Evolutionary conservation across 768 basidiomycete genomes (phyloP).

Genomic region (Mycena galericulata): DNA sequence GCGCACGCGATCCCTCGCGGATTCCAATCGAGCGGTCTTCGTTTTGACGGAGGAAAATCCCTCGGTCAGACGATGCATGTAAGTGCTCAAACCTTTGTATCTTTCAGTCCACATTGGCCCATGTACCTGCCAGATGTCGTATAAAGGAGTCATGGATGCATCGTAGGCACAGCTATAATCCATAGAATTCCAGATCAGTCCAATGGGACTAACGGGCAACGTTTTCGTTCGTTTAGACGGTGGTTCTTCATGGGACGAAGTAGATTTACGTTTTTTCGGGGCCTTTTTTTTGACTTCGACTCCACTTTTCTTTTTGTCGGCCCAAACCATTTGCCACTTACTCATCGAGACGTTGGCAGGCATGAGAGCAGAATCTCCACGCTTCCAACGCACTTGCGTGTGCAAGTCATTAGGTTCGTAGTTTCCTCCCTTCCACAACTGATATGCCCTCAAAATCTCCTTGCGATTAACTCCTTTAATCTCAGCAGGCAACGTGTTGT

Average conservation of each 20-base stretch:
- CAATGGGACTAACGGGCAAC: background rate
- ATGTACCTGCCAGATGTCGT: background rate
- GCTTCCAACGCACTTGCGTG: background rate
- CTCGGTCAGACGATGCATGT: background rate
- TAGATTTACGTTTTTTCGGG: too few relatives aligned
- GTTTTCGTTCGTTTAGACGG: too few relatives aligned
- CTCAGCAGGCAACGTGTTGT: slow-evolving; percentile 27
- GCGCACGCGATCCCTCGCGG: background rate
- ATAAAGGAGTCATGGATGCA: slow-evolving; percentile 38
- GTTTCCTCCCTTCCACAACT: slow-evolving; percentile 31
- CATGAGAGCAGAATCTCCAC: background rate
- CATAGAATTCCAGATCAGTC: slow-evolving; percentile 31
- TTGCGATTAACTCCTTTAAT: slow-evolving; percentile 31
- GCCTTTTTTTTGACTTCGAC: too few relatives aligned
- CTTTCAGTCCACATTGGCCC: slow-evolving; percentile 32
- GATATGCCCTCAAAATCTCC: slow-evolving; percentile 40
- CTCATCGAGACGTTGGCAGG: background rate
- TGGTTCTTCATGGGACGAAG: background rate
- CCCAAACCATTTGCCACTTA: too few relatives aligned
- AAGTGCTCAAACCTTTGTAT: background rate
- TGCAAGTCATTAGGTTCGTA: slow-evolving; percentile 9
- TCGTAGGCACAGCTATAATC: slow-evolving; percentile 50
- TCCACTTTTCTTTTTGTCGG: too few relatives aligned
- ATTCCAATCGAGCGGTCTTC: background rate
- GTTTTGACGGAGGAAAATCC: background rate